Evolutionary conservation across 768 basidiomycete species (phyloP).

Genomic region (Lactarius vividus): DNA sequence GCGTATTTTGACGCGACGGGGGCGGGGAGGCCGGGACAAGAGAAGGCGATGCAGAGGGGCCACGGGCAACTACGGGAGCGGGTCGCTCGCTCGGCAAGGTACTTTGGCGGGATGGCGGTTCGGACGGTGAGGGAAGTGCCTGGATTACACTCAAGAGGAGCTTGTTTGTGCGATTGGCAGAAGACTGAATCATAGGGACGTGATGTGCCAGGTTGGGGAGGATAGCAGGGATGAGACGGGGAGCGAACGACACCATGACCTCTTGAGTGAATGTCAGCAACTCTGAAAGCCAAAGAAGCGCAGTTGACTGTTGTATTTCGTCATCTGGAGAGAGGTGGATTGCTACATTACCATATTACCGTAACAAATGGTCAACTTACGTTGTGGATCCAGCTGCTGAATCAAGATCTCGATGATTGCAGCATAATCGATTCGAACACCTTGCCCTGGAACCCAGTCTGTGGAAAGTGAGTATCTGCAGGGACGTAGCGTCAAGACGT

Average conservation of each 20-base stretch:
- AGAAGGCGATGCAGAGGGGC: slow-evolving; percentile 54
- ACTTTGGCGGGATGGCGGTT: slow-evolving; percentile 40
- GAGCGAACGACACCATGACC: slow-evolving; percentile 92
- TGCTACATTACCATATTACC: neutral
- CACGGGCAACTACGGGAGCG: slow-evolving; percentile 33
- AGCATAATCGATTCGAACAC: slow-evolving; percentile 85
- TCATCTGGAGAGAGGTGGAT: slow-evolving; percentile 54
- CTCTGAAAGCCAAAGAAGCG: slow-evolving; percentile 90
- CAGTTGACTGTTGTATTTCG: slow-evolving; percentile 91
- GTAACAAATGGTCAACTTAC: slow-evolving; percentile 37
- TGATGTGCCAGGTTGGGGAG: slow-evolving; percentile 94
- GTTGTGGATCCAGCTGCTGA: slow-evolving; percentile 78
- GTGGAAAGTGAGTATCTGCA: slow-evolving; percentile 5
- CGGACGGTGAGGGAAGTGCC: slow-evolving; percentile 70
- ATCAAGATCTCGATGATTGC: slow-evolving; percentile 93
- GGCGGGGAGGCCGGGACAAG: slow-evolving; percentile 42
- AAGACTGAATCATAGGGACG: slow-evolving; percentile 81
- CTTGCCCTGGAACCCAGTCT: slow-evolving; percentile 94
- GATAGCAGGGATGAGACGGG: slow-evolving; percentile 88
- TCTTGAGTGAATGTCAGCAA: slow-evolving; percentile 86
- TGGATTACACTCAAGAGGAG: slow-evolving; percentile 84
- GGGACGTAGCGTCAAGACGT: neutral
- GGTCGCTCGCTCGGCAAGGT: slow-evolving; percentile 29
- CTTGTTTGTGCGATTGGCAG: slow-evolving; percentile 84
- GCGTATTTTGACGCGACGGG: slow-evolving; percentile 50